Base-by-base conservation (phyloP, 1,139 yeast species). In the Hansenula sp. region DNA sequence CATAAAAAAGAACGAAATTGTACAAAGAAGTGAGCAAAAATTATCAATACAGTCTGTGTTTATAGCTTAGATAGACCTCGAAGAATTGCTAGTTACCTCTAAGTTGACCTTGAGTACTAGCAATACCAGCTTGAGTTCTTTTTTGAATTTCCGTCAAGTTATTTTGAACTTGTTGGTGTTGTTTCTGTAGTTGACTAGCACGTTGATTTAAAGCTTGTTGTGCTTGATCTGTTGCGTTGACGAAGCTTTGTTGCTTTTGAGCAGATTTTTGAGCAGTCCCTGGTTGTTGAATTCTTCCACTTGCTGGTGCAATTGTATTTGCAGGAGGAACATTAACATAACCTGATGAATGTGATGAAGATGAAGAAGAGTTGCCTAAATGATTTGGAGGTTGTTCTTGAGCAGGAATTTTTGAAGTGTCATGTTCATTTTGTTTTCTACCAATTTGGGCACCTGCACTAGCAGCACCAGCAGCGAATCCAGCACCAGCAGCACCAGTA, bases 391-490 rank as follows among this genome's bases (percentile, higher is more conserved):
- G 28, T 35, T 35, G 37, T 29, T 35, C 33, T 16, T 35, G 32
- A 17, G 32, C 32, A 17, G 37, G 32, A 4, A 16, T 14, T 14
- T 29, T 34, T 2, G 32, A 36, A 25, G 28, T 36, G 18, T 18
- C 21, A 8, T 29, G 14, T 21, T 29, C 28, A 22, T 28, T 29
- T 16, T 9, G 11, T 29, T 29, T 12, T 19, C 34, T 31, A 17
- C 46, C 43, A 19, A 24, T 36, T 18, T 22, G 35, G 20, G 38
- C 33, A 34, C 39, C 37, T 13, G 19, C 34, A 14, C 25, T 20
- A 17, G 37, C 28, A 24, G 38, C 38, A n/a, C 45, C 44, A 1
- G 45, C 45, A n/a, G 45, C 35, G 6, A 37, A 41, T 9, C 36
- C 44, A 17, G 44, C 40, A 34, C 44, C 40, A 6, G 41, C 41